Evolutionary conservation across 2,329 filamentous ascomycete species (phyloP), one percentile per base, ranked within the genome.

Genomic region (Fusarium temperatum): DNA sequence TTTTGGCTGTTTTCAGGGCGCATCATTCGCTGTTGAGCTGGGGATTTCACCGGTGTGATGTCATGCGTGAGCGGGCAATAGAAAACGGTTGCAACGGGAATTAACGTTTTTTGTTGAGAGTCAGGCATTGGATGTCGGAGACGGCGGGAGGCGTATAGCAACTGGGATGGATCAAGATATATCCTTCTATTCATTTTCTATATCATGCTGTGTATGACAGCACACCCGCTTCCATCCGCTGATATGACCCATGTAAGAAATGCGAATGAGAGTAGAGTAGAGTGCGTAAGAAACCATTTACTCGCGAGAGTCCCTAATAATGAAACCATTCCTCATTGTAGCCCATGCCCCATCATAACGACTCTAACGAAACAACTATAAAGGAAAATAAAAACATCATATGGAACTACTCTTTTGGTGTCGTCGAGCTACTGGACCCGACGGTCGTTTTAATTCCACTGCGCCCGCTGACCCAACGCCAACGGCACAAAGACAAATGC

Each of bases 381-480:
- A 36, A n/a, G 12, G 35, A 36, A 9, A 36, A 41, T 1, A 42
- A 32, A 73, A 42, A 53, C 36, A 56, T 47, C 53, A 62, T 59
- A 64, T 45, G 17, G 39, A 65, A 59, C 69, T 72, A 66, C 50
- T 73, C 68, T 73, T 69, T 66, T 70, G 59, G 47, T 66, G 61
- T 60, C 61, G 66, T 55, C 61, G 60, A 56, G 63, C 45, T 24
- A 56, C 64, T 50, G n/a, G 48, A 36, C 60, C 32, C 61, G 56
- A 63, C 42, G 64, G 58, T 61, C 69, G 65, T 39, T 67, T 63
- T 61, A 63, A 57, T 68, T 57, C 69, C 68, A 63, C 60, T 73
- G 69, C 71, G 57, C 74, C 75, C 73, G 74, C 69, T 75, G 73
- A 75, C 68, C 73, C 62, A 75, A 75, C 76, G 68, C 76, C 73